Evolutionary conservation across 345 rosid species (phyloP), one percentile per base, ranked within the genome.

Genomic region (Pseudoturritis turrita): DNA sequence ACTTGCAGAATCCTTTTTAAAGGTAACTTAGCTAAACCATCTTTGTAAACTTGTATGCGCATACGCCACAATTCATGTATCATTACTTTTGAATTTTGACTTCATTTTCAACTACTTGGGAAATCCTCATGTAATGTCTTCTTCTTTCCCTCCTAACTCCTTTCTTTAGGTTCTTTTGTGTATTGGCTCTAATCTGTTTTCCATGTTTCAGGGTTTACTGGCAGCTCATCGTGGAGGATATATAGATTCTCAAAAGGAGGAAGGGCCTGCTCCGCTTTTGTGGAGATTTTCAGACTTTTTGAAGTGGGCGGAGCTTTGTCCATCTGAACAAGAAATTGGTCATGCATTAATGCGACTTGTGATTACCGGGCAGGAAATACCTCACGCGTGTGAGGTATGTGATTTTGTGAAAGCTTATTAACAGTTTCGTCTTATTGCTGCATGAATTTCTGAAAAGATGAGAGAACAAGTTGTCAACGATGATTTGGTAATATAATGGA

Each of bases 161-260:
- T 60, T 67, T 62, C 18, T 69, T 4, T 61, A 51, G 17, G 44
- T 46, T 17, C 45, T 28, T 49, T 68, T 11, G 11, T 29, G 52
- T 33, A 21, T 18, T 41, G 75, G 51, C 68, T 56, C 57, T 65
- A 59, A 77, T 59, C 51, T 51, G 35, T 43, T 36, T 3, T 72
- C 47, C 53, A 77, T 72, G 77, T 45, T 76, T 22, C 77, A 95
- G 98, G 97, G 98, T 71, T 81, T 95, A 73, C 75, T 95, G 76
- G 99, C 99, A 72, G 98, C 99, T 43, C 99, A 95, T 80, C 97
- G 98, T 64, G 99, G 98, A 72, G 99, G 97, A 29, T 95, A 95
- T 74, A 88, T 95, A 78, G 97, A 95, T 78, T 86, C 91, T 75
- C 99, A 91, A 72, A 87, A 87, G 78, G 98, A 95, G 72, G 98